Evolutionary conservation across 2,329 filamentous ascomycete genomes (phyloP), one percentile per base, ranked within the genome.

Genomic region (Fusarium cyanostomum): DNA sequence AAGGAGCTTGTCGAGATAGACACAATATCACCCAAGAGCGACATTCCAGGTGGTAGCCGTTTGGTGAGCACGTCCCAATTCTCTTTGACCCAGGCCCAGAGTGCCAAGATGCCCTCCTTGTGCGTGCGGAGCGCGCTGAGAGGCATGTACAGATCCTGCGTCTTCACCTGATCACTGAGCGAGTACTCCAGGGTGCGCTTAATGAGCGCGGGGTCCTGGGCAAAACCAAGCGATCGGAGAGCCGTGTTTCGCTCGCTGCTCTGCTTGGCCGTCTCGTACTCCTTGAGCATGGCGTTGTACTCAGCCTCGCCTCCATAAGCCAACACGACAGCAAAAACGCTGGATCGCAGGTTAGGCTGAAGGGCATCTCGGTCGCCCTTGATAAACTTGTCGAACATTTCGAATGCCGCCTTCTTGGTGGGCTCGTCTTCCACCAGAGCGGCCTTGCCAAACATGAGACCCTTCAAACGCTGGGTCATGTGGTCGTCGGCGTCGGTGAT

Each of bases 381-480:
- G 70, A 89, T 86, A 75, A 93, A 97, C 75, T 92, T 93, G 72
- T 84, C 83, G 75, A 97, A 97, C 91, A 97, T 96, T 26, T 94
- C 91, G 78, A 93, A 90, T 8, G 93, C 90, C 8, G 92, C 92
- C 45, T 87, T 84, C 72, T 94, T 86, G 60, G 97, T 86, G 67
- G 85, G 82, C 71, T 93, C 81, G 71, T 98, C 94, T 30, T 92
- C 93, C 41, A 89, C 85, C 67, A 92, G 81, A 56, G 94, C 94
- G 46, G 94, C 92, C 67, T 84, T 87, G 60, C 91, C 91, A 74
- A 98, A 98, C 75, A 97, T 85, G 74, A 97, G 86, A 12, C 88
- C 89, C 82, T 98, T 98, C 84, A 97, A 96, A 75, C 97, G 94
- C 77, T 97, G 93, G 75, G 94, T 84, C 67, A 97, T 89, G 74